These are phyloP conservation scores for Pulveroboletus sp. DNA, from an alignment of 768 basidiomycete genomes.

Conservation along the genomic window DNA sequence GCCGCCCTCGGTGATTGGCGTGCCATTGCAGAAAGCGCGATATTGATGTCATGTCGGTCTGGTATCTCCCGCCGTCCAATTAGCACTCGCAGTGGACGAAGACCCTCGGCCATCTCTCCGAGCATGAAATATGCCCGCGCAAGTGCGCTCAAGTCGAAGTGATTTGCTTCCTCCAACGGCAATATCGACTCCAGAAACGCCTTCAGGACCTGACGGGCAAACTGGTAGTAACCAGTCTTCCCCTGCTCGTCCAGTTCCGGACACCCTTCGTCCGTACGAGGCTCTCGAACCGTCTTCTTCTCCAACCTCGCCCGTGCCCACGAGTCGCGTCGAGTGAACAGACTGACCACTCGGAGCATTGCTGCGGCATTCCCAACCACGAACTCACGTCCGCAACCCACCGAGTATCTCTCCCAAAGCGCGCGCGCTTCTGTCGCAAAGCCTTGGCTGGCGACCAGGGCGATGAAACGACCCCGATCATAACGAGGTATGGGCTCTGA, in stretches of 20 bases:
- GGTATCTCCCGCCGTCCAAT: constrained; percentile 48
- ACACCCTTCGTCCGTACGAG: not conserved
- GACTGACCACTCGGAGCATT: constrained; percentile 41
- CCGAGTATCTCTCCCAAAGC: constrained; percentile 55
- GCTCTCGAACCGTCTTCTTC: not conserved
- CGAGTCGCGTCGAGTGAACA: constrained; percentile 31
- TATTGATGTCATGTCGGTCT: constrained; percentile 61
- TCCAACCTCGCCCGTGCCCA: constrained; percentile 16
- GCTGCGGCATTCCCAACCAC: constrained; percentile 43
- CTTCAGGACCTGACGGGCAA: constrained; percentile 42
- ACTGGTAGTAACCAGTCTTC: constrained; percentile 24
- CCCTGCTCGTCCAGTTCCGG: not conserved
- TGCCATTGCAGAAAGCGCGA: constrained; percentile 53
- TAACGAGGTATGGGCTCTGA: constrained; percentile 39
- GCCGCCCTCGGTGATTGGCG: constrained; percentile 45
- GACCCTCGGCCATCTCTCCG: constrained; percentile 43
- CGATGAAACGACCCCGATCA: constrained; percentile 48
- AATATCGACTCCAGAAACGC: constrained; percentile 41
- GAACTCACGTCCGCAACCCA: constrained; percentile 35
- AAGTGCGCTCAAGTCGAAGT: constrained; percentile 52
- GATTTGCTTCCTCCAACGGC: constrained; percentile 45
- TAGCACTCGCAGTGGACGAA: constrained; percentile 43
- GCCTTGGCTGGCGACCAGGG: constrained; percentile 41
- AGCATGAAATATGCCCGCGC: constrained; percentile 60
- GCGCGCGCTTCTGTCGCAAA: constrained; percentile 44